Evolutionary conservation across 768 basidiomycete species (phyloP).

Genomic region (Psilocybe tampanensis): DNA sequence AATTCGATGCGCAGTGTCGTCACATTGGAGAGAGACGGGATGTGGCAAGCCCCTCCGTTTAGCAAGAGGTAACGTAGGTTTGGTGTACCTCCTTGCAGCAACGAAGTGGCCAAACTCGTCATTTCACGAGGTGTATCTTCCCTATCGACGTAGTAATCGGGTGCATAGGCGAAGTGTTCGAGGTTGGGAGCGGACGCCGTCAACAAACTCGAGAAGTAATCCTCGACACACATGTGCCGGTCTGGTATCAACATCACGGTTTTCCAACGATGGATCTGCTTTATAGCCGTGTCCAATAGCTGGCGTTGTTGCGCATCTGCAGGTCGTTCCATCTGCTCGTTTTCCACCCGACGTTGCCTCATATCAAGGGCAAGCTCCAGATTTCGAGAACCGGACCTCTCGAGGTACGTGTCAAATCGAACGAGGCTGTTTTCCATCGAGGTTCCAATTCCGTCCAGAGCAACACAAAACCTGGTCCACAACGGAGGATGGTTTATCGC

Average conservation of each 20-base stretch:
- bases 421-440: constrained; percentile 7
- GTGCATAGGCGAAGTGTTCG: constrained; percentile 13
- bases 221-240: background rate
- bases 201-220: background rate
- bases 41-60: constrained; percentile 3
- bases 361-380: constrained; percentile 22
- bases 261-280: constrained; percentile 17
- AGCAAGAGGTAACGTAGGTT: constrained; percentile 17
- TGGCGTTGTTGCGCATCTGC: background rate
- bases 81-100: constrained; percentile 20
- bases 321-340: no score
- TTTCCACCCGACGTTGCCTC: background rate
- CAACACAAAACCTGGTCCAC: constrained; percentile 21
- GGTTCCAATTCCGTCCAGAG: background rate
- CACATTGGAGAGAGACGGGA: constrained; percentile 16
- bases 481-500: constrained; percentile 15
- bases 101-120: no score
- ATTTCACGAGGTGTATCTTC: no score
- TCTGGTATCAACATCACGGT: constrained; percentile 15
- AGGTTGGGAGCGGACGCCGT: constrained; percentile 15
- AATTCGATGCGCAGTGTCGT: constrained; percentile 21
- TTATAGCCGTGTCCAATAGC: constrained; percentile 10
- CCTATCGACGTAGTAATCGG: background rate
- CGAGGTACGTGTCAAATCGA: constrained; percentile 20
- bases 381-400: constrained; percentile 17